Conservation (phyloP, 2,329 filamentous ascomycete species). For the Emmonsia crescens region DNA sequence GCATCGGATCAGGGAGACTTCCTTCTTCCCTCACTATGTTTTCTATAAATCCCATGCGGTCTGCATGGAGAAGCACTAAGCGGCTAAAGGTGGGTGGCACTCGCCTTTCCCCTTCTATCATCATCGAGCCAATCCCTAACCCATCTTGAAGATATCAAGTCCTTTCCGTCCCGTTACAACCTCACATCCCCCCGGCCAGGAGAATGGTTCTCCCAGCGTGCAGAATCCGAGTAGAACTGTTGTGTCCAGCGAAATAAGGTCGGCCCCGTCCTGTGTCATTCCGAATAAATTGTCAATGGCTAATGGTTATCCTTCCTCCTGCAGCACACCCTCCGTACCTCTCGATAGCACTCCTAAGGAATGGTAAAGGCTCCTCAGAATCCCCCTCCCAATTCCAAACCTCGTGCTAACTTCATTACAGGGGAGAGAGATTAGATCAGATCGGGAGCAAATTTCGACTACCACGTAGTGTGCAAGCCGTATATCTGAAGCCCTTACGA, state of each 20-base stretch:
- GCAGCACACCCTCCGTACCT: neutral
- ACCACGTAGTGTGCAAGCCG: constrained; percentile 70
- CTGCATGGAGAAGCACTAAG: constrained; percentile 15
- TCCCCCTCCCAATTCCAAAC: neutral
- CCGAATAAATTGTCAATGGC: neutral
- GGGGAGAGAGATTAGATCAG: constrained; percentile 28
- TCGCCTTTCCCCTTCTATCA: constrained; percentile 13
- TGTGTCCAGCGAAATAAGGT: neutral
- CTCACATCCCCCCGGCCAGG: neutral
- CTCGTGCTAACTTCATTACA: constrained; percentile 13
- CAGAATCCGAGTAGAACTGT: neutral
- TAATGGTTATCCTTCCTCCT: neutral
- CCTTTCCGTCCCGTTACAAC: neutral
- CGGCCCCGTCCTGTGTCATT: neutral
- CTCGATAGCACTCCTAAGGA: constrained; percentile 16
- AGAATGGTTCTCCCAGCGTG: neutral
- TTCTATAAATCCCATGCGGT: constrained; percentile 14
- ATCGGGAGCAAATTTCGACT: constrained; percentile 41
- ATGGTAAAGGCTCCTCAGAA: constrained; percentile 15
- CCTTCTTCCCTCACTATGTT: constrained; percentile 15
- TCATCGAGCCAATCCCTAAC: neutral
- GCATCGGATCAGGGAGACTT: neutral
- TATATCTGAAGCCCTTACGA: constrained; percentile 76
- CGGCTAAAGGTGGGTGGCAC: constrained; percentile 16
- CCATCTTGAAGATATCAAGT: neutral